Evolutionary conservation across 371 early-diverging fungal species (phyloP).

Genomic region (Mortierella sp.): DNA sequence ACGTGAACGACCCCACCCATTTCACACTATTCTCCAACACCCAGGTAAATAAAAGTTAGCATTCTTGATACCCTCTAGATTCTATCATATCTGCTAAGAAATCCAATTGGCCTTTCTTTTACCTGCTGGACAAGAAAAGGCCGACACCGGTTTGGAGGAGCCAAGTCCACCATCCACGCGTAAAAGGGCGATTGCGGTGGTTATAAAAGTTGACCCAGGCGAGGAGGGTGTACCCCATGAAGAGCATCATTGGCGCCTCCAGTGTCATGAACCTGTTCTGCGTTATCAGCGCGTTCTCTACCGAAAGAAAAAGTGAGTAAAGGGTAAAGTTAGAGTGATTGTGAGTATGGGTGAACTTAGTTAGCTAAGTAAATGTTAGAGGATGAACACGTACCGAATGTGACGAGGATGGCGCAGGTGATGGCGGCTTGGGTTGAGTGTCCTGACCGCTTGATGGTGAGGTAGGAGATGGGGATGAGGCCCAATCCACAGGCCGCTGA

Average conservation of each 20-base stretch:
- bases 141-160: slow-evolving; percentile 89
- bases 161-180: slow-evolving; percentile 90
- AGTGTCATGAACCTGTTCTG: slow-evolving; percentile 97
- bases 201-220: slow-evolving; percentile 85
- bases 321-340: not conserved
- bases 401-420: slow-evolving; percentile 83
- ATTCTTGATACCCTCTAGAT: too few species aligned
- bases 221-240: slow-evolving; percentile 88
- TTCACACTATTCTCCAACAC: slow-evolving; percentile 83
- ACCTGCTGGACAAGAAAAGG: slow-evolving; percentile 85
- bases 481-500: slow-evolving; percentile 92
- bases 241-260: slow-evolving; percentile 97
- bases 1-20: slow-evolving; percentile 99
- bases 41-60: not conserved
- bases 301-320: not conserved
- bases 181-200: slow-evolving; percentile 81
- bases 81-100: too few species aligned
- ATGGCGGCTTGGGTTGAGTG: slow-evolving; percentile 76
- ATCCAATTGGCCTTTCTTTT: not conserved
- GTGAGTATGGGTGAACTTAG: not conserved
- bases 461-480: slow-evolving; percentile 94
- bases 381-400: slow-evolving; percentile 61
- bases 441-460: slow-evolving; percentile 85
- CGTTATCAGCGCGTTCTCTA: slow-evolving; percentile 88
- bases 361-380: not conserved